phyloP scores from a whole-genome alignment of 805 yeast genomes.

The Torulaspora gathmanii region DNA sequence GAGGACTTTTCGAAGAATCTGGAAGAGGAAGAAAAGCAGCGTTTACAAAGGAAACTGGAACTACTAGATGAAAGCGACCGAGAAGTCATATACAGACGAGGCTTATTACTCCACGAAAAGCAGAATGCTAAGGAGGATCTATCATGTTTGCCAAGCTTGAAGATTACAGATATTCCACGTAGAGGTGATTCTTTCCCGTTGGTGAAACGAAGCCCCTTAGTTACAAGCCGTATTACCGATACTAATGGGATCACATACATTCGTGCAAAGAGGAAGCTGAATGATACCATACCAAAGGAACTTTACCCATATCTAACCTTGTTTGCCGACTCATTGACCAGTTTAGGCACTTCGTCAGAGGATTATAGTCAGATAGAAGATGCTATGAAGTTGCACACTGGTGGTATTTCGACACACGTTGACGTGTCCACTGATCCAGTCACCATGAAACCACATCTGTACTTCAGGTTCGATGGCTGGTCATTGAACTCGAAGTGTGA shows the following conservation, averaged over 20 bases:
- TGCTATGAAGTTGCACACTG: constrained; percentile 74
- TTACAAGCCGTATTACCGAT: constrained; percentile 51
- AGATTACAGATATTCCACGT: constrained; percentile 66
- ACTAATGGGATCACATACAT: constrained; percentile 81
- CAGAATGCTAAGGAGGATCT: constrained; percentile 71
- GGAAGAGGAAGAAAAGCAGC: constrained; percentile 50
- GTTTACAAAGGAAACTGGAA: constrained; percentile 44
- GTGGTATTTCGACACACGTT: constrained; percentile 69
- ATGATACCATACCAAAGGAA: constrained; percentile 50
- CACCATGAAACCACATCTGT: constrained; percentile 45
- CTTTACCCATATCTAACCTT: constrained; percentile 68
- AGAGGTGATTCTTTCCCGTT: constrained; percentile 41
- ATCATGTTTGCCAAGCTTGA: constrained; percentile 73
- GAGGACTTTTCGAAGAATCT: constrained; percentile 48
- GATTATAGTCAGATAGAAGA: constrained; percentile 80
- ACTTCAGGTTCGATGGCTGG: constrained; percentile 60
- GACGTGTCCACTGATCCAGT: constrained; percentile 55
- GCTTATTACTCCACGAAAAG: constrained; percentile 51
- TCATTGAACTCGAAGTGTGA: constrained; percentile 60
- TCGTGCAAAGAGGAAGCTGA: constrained; percentile 58
- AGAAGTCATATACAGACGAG: constrained; percentile 53
- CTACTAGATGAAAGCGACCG: constrained; percentile 52
- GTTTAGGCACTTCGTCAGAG: constrained; percentile 72
- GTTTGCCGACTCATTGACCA: constrained; percentile 74
- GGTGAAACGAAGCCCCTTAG: constrained; percentile 34